Evolutionary conservation across 2,329 filamentous ascomycete genomes (phyloP).

Genomic region (Hortaea werneckii): DNA sequence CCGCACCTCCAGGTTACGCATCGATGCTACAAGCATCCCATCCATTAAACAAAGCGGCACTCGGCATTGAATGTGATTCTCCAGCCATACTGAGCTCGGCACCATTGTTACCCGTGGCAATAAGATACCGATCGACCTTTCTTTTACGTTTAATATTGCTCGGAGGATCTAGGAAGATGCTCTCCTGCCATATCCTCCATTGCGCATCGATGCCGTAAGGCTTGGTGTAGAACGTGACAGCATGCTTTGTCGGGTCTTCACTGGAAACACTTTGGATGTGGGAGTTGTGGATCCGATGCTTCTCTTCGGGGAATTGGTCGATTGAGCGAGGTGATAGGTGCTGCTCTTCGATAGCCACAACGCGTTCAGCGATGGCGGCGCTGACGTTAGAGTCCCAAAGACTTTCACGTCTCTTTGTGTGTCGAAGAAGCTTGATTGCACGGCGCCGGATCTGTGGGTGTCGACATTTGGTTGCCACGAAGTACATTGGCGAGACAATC

Average conservation of each 20-base stretch:
- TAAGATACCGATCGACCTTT: not conserved
- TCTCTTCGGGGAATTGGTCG: slow-evolving; percentile 8
- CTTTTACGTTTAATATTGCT: not conserved
- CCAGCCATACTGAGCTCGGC: not conserved
- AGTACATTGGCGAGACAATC: slow-evolving; percentile 16
- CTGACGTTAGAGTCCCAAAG: slow-evolving; percentile 8
- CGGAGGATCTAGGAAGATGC: not conserved
- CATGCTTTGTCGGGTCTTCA: slow-evolving; percentile 2
- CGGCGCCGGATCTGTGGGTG: slow-evolving; percentile 11
- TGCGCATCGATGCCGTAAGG: slow-evolving; percentile 7
- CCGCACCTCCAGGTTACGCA: no score
- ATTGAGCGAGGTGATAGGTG: slow-evolving; percentile 6
- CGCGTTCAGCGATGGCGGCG: slow-evolving; percentile 10
- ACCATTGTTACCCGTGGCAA: not conserved
- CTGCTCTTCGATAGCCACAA: slow-evolving; percentile 9
- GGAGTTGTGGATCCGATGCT: slow-evolving; percentile 7
- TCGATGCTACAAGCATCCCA: no score
- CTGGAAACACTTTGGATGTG: slow-evolving; percentile 6
- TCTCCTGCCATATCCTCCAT: slow-evolving; percentile 10
- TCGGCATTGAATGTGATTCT: no score
- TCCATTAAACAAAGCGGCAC: no score
- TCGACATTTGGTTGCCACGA: slow-evolving; percentile 17
- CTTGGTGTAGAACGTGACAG: slow-evolving; percentile 8
- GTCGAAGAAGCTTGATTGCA: slow-evolving; percentile 13
- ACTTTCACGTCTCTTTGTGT: slow-evolving; percentile 10